phyloP scores from a whole-genome alignment of 1,284 basidiomycete species.

The Salmacisia buchloeana region DNA sequence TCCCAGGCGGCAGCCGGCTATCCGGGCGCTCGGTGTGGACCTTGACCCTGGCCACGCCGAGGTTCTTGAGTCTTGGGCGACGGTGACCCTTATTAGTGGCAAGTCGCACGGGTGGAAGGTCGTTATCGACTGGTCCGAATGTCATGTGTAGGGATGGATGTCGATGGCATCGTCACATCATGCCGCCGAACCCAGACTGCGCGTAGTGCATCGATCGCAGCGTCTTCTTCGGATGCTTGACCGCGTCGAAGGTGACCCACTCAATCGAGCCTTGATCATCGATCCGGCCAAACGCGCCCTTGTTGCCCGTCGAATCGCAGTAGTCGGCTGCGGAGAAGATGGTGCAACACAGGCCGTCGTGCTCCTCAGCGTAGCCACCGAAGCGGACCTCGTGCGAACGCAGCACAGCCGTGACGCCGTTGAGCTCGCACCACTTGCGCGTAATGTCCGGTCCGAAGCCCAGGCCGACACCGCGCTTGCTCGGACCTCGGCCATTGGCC shows the following conservation, averaged over 20 bases:
- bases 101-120: too few relatives aligned
- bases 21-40: too few relatives aligned
- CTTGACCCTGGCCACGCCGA: too few relatives aligned
- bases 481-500: conserved; percentile 81
- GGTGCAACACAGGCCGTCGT: conserved; percentile 80
- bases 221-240: conserved; percentile 72
- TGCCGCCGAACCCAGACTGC: not conserved
- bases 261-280: conserved; percentile 68
- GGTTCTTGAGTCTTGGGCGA: too few relatives aligned
- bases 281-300: conserved; percentile 58
- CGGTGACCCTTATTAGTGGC: too few relatives aligned
- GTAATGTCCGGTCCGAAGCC: conserved; percentile 72
- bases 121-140: too few relatives aligned
- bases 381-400: conserved; percentile 96
- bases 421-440: conserved; percentile 74
- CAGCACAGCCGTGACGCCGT: conserved; percentile 80
- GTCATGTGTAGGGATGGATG: too few relatives aligned
- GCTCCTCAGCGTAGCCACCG: conserved; percentile 77
- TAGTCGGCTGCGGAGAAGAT: conserved; percentile 56
- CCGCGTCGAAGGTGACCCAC: conserved; percentile 77
- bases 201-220: conserved; percentile 73
- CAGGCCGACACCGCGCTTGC: conserved; percentile 92
- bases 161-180: too few relatives aligned
- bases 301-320: conserved; percentile 52
- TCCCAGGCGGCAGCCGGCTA: too few relatives aligned